Evolutionary conservation across 306 rosid species (phyloP), one percentile per base, ranked within the genome.

Genomic region (Dryas alaskensis): DNA sequence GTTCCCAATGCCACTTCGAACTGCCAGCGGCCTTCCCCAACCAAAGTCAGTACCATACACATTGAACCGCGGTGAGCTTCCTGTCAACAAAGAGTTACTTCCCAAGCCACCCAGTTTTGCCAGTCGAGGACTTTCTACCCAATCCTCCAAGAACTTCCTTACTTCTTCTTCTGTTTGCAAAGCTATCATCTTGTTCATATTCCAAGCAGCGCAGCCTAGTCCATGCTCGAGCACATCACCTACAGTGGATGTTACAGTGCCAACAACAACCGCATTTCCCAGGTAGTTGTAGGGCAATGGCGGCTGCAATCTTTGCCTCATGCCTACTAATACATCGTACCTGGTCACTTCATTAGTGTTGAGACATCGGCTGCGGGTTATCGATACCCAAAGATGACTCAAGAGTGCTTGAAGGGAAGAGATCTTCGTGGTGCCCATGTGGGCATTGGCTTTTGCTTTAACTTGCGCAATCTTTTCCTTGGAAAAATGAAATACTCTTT

Each of bases 381-480:
- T 67, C 10, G 52, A 69, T 1, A 60, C 64, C 91, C 91, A 87
- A 4, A 87, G 53, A 60, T 60, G 85, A 44, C 60, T 69, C 12
- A 78, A 49, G 46, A 84, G 47, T 19, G 88, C 81, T 76, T 87
- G 90, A 27, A 84, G 77, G 2, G 90, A 86, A 3, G 90, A 86
- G 73, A 86, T 79, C 10, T 76, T 77, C 16, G 48, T 9, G 0
- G 61, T 69, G 10, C 22, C n/a, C 8, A 40, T 79, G 27, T 77
- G 82, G 4, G 60, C 44, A 2, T 84, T 87, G 5, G 80, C 87
- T 78, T 73, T 84, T 5, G 69, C 67, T 69, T 84, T 87, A 13
- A 87, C 73, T 31, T 77, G 25, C 1, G 76, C 76, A 0, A 87
- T 75, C n/a, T 54, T 80, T 57, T 67, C 73, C 43, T 74, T 79